Evolutionary conservation across 2,329 filamentous ascomycete species (phyloP).

Genomic region (Alternaria sp.): DNA sequence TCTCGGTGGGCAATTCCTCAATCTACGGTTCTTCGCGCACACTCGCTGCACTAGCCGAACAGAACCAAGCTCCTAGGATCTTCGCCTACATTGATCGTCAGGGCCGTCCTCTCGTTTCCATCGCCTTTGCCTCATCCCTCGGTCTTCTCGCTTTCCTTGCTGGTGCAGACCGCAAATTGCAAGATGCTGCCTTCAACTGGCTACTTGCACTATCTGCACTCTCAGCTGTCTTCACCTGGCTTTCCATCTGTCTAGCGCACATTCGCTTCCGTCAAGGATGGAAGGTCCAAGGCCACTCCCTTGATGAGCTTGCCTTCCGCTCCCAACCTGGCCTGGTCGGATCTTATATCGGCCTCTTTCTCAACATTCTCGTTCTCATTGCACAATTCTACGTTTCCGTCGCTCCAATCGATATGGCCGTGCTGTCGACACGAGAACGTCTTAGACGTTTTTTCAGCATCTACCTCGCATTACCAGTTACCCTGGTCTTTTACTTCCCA

Average conservation of each 20-base stretch:
- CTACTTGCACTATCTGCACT: conserved; percentile 76
- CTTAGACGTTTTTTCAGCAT: conserved; percentile 75
- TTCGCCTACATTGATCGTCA: conserved; percentile 68
- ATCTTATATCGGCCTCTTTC: conserved; percentile 78
- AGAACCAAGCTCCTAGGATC: conserved; percentile 66
- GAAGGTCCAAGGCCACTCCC: conserved; percentile 67
- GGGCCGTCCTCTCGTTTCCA: conserved; percentile 67
- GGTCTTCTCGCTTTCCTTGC: conserved; percentile 68
- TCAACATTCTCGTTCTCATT: conserved; percentile 78
- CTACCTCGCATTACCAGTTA: conserved; percentile 75
- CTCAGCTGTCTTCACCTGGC: conserved; percentile 79
- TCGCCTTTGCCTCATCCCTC: conserved; percentile 63
- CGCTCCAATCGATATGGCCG: conserved; percentile 71
- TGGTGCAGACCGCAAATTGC: conserved; percentile 49
- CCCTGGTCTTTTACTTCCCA: conserved; percentile 70
- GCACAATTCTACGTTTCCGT: conserved; percentile 91
- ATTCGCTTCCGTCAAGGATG: conserved; percentile 72
- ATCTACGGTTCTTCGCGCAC: conserved; percentile 93
- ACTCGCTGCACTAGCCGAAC: conserved; percentile 86
- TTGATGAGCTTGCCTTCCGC: conserved; percentile 80
- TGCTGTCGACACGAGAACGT: conserved; percentile 57
- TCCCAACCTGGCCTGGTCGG: conserved; percentile 81
- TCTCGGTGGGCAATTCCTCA: conserved; percentile 90
- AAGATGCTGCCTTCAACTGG: conserved; percentile 66
- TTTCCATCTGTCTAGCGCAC: conserved; percentile 67